Percentiles rank a stretch among this genome's conserved stretches.
phyloP scores from a whole-genome alignment of 2,329 filamentous ascomycete species.

The Waltergamsia citrina region DNA sequence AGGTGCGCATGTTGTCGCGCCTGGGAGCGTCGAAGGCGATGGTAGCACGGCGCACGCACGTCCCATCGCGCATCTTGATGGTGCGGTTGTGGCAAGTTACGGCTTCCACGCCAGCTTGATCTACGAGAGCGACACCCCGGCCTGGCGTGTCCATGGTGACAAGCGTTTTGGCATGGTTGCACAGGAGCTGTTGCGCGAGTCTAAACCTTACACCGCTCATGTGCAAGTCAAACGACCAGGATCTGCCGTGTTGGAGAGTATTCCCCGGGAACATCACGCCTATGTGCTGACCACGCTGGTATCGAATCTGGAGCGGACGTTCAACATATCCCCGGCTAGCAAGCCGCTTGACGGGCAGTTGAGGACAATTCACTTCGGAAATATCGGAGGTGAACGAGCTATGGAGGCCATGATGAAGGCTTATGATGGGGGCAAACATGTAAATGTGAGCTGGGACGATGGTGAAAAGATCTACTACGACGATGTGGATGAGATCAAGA shows the following conservation, averaged over 20 bases:
- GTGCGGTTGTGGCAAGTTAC: slow-evolving; percentile 82
- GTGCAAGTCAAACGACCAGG: slow-evolving; percentile 22
- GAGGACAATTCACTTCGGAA: slow-evolving; percentile 66
- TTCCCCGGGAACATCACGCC: slow-evolving; percentile 45
- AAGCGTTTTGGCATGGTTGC: slow-evolving; percentile 82
- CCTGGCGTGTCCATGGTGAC: slow-evolving; percentile 67
- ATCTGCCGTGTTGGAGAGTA: slow-evolving; percentile 4
- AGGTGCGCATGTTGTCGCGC: slow-evolving; percentile 39
- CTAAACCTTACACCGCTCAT: slow-evolving; percentile 38
- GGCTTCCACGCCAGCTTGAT: slow-evolving; percentile 84
- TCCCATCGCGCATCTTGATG: slow-evolving; percentile 41
- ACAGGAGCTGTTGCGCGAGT: slow-evolving; percentile 54
- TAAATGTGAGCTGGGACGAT: slow-evolving; percentile 38
- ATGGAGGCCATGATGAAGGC: slow-evolving; percentile 69
- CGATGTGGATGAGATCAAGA: slow-evolving; percentile 54
- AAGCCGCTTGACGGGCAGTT: slow-evolving; percentile 62
- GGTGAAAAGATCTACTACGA: slow-evolving; percentile 63
- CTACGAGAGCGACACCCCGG: slow-evolving; percentile 79
- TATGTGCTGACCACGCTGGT: slow-evolving; percentile 73
- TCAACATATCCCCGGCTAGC: slow-evolving; percentile 70
- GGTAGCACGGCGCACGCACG: slow-evolving; percentile 16
- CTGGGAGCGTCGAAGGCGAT: slow-evolving; percentile 9
- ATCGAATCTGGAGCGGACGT: slow-evolving; percentile 71
- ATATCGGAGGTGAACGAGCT: slow-evolving; percentile 51
- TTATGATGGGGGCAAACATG: slow-evolving; percentile 47